Evolutionary conservation across 2,329 filamentous ascomycete genomes (phyloP).

Genomic region (Calonectria hongkongensis): DNA sequence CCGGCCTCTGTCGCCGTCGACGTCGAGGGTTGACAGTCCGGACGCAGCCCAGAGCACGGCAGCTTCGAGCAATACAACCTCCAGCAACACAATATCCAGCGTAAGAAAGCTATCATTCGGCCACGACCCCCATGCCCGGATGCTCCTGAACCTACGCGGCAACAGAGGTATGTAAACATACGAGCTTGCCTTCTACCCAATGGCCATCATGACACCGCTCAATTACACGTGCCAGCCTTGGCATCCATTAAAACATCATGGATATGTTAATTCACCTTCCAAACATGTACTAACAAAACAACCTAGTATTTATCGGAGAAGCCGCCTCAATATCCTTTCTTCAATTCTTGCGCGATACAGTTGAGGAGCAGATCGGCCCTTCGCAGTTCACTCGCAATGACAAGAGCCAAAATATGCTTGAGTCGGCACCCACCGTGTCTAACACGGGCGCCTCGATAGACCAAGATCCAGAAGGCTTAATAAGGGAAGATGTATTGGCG

Average conservation of each 20-base stretch:
- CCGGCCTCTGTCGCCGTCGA: slow-evolving; percentile 56
- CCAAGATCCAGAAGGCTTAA: not conserved
- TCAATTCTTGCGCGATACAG: slow-evolving; percentile 59
- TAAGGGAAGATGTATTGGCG: slow-evolving; percentile 40
- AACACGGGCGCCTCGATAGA: slow-evolving; percentile 10
- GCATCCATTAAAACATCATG: not conserved
- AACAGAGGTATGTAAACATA: slow-evolving; percentile 66
- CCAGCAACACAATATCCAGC: slow-evolving; percentile 2
- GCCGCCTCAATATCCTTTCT: slow-evolving; percentile 73
- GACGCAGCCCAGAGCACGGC: slow-evolving; percentile 39
- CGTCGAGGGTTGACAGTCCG: slow-evolving; percentile 53
- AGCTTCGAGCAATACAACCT: not conserved
- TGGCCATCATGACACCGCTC: not conserved
- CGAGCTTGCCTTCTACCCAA: not conserved
- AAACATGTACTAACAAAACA: slow-evolving; percentile 8
- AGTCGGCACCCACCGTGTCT: slow-evolving; percentile 49
- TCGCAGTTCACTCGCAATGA: slow-evolving; percentile 55
- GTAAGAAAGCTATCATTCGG: slow-evolving; percentile 40
- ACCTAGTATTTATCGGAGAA: slow-evolving; percentile 68
- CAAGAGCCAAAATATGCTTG: slow-evolving; percentile 54
- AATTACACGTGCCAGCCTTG: not conserved
- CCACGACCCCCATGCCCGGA: slow-evolving; percentile 56
- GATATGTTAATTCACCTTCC: not conserved
- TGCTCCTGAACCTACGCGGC: slow-evolving; percentile 71
- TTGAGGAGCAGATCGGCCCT: slow-evolving; percentile 52